Evolutionary conservation across 1,284 basidiomycete species (phyloP).

Genomic region (Ceratobasidium sp.): DNA sequence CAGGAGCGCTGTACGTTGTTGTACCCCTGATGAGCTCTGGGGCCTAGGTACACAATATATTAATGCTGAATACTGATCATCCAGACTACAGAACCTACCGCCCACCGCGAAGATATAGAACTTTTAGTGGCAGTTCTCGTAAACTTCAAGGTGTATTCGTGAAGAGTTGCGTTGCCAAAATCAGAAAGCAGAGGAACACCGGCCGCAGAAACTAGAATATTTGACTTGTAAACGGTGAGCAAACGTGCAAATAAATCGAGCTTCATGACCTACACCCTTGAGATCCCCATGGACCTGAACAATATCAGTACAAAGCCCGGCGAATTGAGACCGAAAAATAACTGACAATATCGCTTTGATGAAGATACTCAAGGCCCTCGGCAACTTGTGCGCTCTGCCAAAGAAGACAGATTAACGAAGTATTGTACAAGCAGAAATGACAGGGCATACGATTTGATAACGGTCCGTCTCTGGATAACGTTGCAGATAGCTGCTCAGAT

Average conservation of each 20-base stretch:
- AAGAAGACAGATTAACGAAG: neutral
- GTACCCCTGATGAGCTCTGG: constrained; percentile 13
- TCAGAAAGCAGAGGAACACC: constrained; percentile 1
- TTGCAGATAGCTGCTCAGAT: neutral
- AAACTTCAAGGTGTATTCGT: neutral
- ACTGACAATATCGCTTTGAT: neutral
- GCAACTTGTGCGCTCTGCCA: constrained; percentile 1
- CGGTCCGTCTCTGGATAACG: constrained; percentile 1
- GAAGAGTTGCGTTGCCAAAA: neutral
- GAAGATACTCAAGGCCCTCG: constrained; percentile 13
- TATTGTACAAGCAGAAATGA: neutral
- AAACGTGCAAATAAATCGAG: neutral
- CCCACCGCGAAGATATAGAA: neutral
- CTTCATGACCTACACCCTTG: neutral
- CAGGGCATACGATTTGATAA: neutral
- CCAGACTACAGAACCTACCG: neutral
- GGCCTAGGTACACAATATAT: neutral
- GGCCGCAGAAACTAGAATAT: neutral
- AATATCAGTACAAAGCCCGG: neutral
- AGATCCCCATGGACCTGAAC: constrained; percentile 4
- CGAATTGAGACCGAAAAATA: neutral
- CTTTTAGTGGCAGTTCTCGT: neutral
- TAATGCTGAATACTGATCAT: neutral
- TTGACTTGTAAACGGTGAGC: neutral
- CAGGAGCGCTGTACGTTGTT: neutral